Conservation (phyloP, 1,139 yeast species). For the Geotrichum restrictum region DNA sequence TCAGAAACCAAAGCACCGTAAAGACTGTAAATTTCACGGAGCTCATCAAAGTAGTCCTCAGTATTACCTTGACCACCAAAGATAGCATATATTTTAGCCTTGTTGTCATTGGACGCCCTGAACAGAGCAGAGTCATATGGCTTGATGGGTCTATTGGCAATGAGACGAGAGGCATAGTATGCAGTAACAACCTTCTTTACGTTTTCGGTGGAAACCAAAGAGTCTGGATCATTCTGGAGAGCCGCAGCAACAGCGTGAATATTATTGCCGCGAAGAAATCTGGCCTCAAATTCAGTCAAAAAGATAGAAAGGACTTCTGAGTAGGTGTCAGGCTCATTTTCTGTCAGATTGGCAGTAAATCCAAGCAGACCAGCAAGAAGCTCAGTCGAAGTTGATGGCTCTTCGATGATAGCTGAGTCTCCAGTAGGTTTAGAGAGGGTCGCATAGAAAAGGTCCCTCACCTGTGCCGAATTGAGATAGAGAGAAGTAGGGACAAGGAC, state of each 20-base stretch:
- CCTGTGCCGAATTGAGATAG: conserved; percentile 77
- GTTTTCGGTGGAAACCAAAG: conserved; percentile 66
- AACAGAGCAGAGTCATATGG: conserved; percentile 61
- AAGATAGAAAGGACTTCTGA: conserved; percentile 67
- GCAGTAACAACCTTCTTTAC: conserved; percentile 71
- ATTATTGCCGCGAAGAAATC: conserved; percentile 71
- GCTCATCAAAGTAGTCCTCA: conserved; percentile 95
- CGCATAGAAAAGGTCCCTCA: conserved; percentile 79
- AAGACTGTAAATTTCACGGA: conserved; percentile 73
- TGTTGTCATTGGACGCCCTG: conserved; percentile 53
- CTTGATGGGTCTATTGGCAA: conserved; percentile 48
- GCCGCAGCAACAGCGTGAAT: conserved; percentile 85
- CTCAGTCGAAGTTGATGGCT: conserved; percentile 85
- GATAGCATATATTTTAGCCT: conserved; percentile 70
- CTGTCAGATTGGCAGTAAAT: conserved; percentile 60
- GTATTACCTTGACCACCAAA: conserved; percentile 99
- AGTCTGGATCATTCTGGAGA: conserved; percentile 45
- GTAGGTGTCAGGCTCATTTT: conserved; percentile 53
- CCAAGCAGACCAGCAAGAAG: conserved; percentile 81
- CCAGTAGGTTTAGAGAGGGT: conserved; percentile 74
- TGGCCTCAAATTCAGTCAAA: conserved; percentile 75
- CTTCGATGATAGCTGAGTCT: conserved; percentile 80
- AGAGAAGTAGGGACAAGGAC: conserved; percentile 79
- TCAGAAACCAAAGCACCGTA: conserved; percentile 74
- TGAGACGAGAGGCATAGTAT: conserved; percentile 55